Evolutionary conservation across 768 basidiomycete genomes (phyloP), one percentile per base, ranked within the genome.

Genomic region (Rhizopogon vinicolor): DNA sequence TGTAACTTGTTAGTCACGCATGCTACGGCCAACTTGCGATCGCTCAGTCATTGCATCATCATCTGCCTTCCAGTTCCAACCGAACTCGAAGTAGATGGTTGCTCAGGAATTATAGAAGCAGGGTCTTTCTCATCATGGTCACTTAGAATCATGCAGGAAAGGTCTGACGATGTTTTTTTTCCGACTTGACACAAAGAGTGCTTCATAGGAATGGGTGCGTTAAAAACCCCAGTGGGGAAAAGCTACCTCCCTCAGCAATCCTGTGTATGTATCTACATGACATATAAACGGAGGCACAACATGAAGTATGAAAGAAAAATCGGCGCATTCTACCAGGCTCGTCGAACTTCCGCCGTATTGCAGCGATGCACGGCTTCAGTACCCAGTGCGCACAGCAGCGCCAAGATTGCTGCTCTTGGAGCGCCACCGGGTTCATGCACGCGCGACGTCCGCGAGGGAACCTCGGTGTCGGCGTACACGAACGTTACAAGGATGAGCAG

Each of bases 141-240:
- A 41, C n/a, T n/a, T 9, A 40, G 13, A 16, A 49, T 37, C 7
- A 37, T 8, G 22, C 14, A 9, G 10, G 9, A 37, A 49, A 49
- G 7, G 22, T 10, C 10, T 5, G 22, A 33, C 35, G 18, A 10
- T 16, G 3, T 25, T 48, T 49, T 49, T 49, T 49, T 49, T 33
- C 48, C 48, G 35, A 49, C 5, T 37, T 49, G 9, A 49, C 19
- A 49, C 48, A 22, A 16, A 22, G 48, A 57, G 31, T 49, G 53
- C 56, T 7, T 57, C 56, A 54, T 55, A 14, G 13, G 22, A 37
- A 54, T 43, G 56, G 56, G 56, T 57, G 56, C 56, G 10, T 57
- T 19, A 57, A 57, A 57, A 57, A 57, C 56, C 56, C 56, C 56
- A 22, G 44, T 41, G 52, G 56, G 56, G 56, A 57, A 57, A 57